Evolutionary conservation across 2,329 filamentous ascomycete genomes (phyloP), one percentile per base, ranked within the genome.

Genomic region (Claviceps africana): DNA sequence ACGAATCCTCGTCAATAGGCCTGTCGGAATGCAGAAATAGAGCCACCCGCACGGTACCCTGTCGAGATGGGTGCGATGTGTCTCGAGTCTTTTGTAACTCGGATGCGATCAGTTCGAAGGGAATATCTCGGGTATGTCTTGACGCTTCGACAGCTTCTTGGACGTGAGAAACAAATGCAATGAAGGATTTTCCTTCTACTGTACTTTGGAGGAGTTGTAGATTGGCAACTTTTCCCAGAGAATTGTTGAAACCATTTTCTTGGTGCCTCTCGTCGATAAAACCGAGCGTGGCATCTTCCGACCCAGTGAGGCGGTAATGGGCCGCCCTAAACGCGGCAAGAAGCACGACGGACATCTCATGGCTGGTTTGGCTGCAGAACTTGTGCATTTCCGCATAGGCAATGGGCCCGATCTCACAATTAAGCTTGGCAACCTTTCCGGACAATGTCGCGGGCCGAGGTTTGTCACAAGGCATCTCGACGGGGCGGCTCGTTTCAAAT

Each of bases 221-320:
- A 21, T 35, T 35, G 10, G 19, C 25, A 19, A 19, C 28, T 6
- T 19, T 28, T 25, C 40, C 40, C 15, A 43, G 4, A 15, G 4
- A 1, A 43, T 25, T 13, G 33, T 58, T 51, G 0, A 59, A 3
- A 10, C 61, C 60, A 15, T 43, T 47, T 1, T 54, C 39, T 8
- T 59, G 50, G 0, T 60, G 55, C 11, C 59, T 61, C 1, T 59
- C 56, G 2, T 56, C 59, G 0, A 55, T 53, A 2, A 48, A 54
- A 0, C 61, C 62, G 3, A 64, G 55, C 0, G 54, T 56, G 59
- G 60, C 57, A 47, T 64, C 62, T 6, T 54, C 53, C 5, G 21
- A 40, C 0, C 58, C 60, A 0, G 60, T 64, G 1, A 64, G 56
- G 19, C 60, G 60, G 43, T 57, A 64, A 28, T 64, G 62, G 0